Base-by-base conservation (phyloP, 2,329 filamentous ascomycete genomes). In the Alternaria dauci region DNA sequence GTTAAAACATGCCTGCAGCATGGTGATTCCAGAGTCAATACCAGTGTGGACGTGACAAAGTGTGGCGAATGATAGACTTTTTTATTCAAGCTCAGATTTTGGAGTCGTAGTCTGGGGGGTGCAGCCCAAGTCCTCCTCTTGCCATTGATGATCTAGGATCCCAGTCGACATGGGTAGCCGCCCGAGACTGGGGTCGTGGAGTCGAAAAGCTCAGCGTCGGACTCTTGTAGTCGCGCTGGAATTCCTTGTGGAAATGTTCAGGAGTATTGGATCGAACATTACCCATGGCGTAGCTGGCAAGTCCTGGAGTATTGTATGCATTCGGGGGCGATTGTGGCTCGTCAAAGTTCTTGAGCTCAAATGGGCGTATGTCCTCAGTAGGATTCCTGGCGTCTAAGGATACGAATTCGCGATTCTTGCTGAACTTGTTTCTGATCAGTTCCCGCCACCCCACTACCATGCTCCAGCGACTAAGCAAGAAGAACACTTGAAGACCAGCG, bases 361-460 rank as follows among this genome's bases (percentile, higher is more conserved):
- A 80, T 38, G 73, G 69, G 28, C 70, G 73, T 9, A 69, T 51
- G 36, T 77, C 73, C 52, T 69, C 70, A 43, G 68, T 76, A 58
- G 72, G 75, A 52, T 76, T 65, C 47, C 69, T 76, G n/a, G 93
- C 93, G 75, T 97, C 94, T 46, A 91, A 89, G 39, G 92, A 96
- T 65, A 97, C 91, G 71, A 97, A 98, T 77, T 98, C 94, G 70
- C 88, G 87, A 74, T 90, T 87, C 60, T 81, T 79, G 67, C 79
- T 82, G 61, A 81, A 75, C 54, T 82, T 80, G 36, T 75, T 77
- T 23, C 80, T 78, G 61, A 87, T 79, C 50, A 94, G 80, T 26
- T 96, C 89, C 42, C 83, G 68, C 95, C 95, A 99, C 63, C 91
- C 95, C 3, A 84, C 86, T 56, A 96, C 83, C 89, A 98, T 96